A percentile compares a stretch with the other conserved stretches of the same genome.
Evolutionary conservation across 1,284 basidiomycete genomes (phyloP).

Genomic region (Termitomyces sp.): DNA sequence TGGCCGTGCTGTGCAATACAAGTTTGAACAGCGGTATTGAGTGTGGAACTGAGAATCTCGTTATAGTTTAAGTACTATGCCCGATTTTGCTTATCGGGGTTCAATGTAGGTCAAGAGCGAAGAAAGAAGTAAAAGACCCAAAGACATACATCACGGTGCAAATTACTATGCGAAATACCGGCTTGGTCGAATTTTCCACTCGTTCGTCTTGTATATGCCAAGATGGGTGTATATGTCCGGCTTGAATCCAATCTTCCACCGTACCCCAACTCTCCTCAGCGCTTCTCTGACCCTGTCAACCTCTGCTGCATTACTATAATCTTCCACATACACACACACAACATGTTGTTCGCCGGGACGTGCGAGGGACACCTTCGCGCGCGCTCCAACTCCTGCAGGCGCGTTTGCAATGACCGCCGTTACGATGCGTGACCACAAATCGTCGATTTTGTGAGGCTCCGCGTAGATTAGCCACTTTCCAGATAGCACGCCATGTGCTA

Average conservation of each 20-base stretch:
- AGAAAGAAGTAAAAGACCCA: background rate
- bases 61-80: background rate
- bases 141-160: background rate
- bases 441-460: slow-evolving; percentile 24
- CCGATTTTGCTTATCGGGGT: background rate
- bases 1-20: slow-evolving; percentile 17
- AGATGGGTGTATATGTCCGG: slow-evolving; percentile 34
- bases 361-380: slow-evolving; percentile 29
- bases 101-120: background rate
- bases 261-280: slow-evolving; percentile 26
- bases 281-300: slow-evolving; percentile 26
- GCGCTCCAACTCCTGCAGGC: slow-evolving; percentile 15
- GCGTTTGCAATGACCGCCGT: slow-evolving; percentile 13
- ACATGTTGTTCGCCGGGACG: slow-evolving; percentile 26
- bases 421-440: slow-evolving; percentile 29
- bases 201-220: slow-evolving; percentile 32
- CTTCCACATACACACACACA: slow-evolving; percentile 32
- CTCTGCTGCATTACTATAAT: slow-evolving; percentile 28
- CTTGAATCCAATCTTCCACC: slow-evolving; percentile 34
- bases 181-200: slow-evolving; percentile 29
- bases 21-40: slow-evolving; percentile 16
- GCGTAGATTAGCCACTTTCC: slow-evolving; percentile 35
- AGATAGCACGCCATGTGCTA: slow-evolving; percentile 22
- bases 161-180: slow-evolving; percentile 21
- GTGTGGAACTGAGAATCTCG: background rate